These are phyloP conservation scores for Candida germanica DNA, from an alignment of 805 yeast genomes.

Conservation along the genomic window DNA sequence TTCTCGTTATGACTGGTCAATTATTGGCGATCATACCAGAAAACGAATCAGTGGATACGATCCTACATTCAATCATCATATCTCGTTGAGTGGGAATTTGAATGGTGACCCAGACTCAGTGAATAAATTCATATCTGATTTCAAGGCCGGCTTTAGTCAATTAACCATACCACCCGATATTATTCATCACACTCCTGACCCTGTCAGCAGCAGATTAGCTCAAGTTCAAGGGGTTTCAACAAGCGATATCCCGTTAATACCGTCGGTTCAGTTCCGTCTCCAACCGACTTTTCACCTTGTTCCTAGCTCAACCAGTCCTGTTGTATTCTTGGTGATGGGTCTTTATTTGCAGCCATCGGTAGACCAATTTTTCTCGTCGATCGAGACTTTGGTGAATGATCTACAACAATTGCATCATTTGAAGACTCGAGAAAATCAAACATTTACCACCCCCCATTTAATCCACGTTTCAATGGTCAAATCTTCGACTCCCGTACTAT, in stretches of 20 bases:
- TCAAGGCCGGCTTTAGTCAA: background rate
- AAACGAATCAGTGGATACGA: background rate
- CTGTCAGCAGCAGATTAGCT: background rate
- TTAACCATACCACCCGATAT: background rate
- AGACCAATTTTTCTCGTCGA: background rate
- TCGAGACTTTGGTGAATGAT: background rate
- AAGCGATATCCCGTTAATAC: background rate
- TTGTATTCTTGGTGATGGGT: constrained; percentile 4
- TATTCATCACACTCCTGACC: background rate
- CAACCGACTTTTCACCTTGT: background rate
- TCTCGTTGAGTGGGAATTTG: background rate
- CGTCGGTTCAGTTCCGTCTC: too few relatives aligned
- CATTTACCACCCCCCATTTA: too few relatives aligned
- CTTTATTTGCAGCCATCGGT: constrained; percentile 2
- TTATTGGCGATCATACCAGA: background rate
- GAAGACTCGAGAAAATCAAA: too few relatives aligned
- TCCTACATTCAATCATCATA: background rate
- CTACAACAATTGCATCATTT: background rate
- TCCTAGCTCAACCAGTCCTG: constrained; percentile 1
- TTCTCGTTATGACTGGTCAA: constrained; percentile 6
- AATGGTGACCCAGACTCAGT: background rate
- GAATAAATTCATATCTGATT: background rate
- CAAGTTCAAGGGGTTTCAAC: background rate
- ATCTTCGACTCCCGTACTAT: too few relatives aligned
- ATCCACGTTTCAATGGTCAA: too few relatives aligned